Conservation (phyloP, 441 rosid species). For the Erysimum cheiri region DNA sequence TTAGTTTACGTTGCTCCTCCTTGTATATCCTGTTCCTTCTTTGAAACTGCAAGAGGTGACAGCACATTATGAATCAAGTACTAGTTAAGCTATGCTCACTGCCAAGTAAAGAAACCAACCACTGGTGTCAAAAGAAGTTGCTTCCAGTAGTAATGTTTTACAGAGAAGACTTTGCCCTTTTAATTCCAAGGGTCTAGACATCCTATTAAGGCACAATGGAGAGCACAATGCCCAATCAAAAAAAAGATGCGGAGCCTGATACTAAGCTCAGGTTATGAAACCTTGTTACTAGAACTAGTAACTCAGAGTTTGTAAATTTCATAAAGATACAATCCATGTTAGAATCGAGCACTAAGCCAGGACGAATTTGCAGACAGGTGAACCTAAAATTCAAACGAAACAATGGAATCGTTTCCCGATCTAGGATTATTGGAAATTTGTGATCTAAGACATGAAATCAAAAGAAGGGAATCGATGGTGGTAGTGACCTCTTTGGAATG, state of each 20-base stretch:
- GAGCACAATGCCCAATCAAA: not conserved
- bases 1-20: slow-evolving; percentile 91
- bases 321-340: not conserved
- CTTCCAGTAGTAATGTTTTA: not conserved
- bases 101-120: slow-evolving; percentile 12
- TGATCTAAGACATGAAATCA: not conserved
- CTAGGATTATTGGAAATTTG: not conserved
- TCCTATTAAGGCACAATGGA: too few relatives aligned
- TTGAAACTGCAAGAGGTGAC: slow-evolving; percentile 66
- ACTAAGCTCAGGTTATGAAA: not conserved
- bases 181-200: too few relatives aligned
- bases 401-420: not conserved
- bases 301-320: not conserved
- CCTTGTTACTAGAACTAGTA: not conserved
- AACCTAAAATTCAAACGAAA: not conserved
- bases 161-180: not conserved
- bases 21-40: slow-evolving; percentile 91
- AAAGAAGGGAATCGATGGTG: not conserved
- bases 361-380: not conserved
- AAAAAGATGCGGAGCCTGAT: not conserved
- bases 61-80: not conserved
- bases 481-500: slow-evolving; percentile 20
- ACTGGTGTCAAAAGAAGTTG: not conserved
- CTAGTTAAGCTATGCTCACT: not conserved
- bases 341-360: too few relatives aligned